phyloP scores from a whole-genome alignment of 2,329 filamentous ascomycete species.

The Aspergillus aculeatinus region DNA sequence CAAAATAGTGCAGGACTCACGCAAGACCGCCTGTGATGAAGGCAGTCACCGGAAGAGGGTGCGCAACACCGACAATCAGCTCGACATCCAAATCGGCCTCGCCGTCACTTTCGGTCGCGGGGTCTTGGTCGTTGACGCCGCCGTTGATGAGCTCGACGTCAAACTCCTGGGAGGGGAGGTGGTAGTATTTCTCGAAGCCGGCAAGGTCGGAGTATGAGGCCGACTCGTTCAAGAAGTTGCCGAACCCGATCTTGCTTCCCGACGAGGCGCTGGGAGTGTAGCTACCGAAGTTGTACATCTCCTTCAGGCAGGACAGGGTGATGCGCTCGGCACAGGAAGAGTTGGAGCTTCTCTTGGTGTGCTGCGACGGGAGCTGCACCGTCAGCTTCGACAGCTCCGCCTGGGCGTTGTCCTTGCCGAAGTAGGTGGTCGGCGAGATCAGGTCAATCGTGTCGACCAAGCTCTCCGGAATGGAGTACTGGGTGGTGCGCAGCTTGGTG shows the following conservation, averaged over 20 bases:
- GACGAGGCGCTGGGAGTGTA: conserved; percentile 47
- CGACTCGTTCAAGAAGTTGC: conserved; percentile 53
- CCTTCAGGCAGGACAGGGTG: conserved; percentile 50
- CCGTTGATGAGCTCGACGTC: conserved; percentile 40
- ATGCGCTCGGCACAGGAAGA: conserved; percentile 31
- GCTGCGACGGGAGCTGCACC: not conserved
- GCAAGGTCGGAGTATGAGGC: conserved; percentile 50
- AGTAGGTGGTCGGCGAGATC: conserved; percentile 54
- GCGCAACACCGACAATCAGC: conserved; percentile 56
- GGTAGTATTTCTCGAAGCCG: conserved; percentile 40
- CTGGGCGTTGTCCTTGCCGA: conserved; percentile 39
- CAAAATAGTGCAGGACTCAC: not conserved
- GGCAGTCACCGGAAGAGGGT: conserved; percentile 50
- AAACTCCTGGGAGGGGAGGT: conserved; percentile 42
- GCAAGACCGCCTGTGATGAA: conserved; percentile 2
- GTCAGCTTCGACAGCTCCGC: not conserved
- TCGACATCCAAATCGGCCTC: conserved; percentile 64
- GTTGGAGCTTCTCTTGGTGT: conserved; percentile 2
- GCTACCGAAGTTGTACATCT: conserved; percentile 50
- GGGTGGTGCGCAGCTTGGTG: conserved; percentile 45
- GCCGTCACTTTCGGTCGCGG: conserved; percentile 39
- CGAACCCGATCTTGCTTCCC: conserved; percentile 53
- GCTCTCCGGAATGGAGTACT: conserved; percentile 43
- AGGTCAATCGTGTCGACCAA: conserved; percentile 45
- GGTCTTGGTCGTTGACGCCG: conserved; percentile 43